Evolutionary conservation across 2,329 filamentous ascomycete species (phyloP).

Genomic region (Fusarium foetens): DNA sequence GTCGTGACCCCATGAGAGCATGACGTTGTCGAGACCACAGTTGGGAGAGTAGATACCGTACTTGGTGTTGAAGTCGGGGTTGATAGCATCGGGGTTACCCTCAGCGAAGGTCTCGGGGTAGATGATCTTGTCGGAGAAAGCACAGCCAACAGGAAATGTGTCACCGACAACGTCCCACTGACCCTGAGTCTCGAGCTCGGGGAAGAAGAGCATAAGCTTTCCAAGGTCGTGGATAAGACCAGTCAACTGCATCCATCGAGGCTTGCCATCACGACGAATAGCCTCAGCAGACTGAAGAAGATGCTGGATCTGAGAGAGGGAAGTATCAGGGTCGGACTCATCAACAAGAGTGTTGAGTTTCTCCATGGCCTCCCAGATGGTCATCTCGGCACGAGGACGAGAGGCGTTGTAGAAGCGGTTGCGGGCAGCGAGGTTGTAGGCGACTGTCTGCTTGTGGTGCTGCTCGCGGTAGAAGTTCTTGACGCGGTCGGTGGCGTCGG

Average conservation of each 20-base stretch:
- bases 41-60: constrained; percentile 82
- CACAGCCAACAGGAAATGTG: constrained; percentile 82
- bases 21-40: constrained; percentile 86
- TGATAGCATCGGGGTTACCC: constrained; percentile 76
- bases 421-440: constrained; percentile 86
- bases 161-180: constrained; percentile 96
- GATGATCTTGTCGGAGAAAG: constrained; percentile 80
- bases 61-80: constrained; percentile 79
- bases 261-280: constrained; percentile 85
- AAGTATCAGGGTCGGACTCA: constrained; percentile 90
- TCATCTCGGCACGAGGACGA: constrained; percentile 75
- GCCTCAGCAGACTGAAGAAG: constrained; percentile 89
- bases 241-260: constrained; percentile 82
- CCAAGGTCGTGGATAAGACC: constrained; percentile 83
- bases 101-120: constrained; percentile 78
- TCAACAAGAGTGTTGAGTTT: constrained; percentile 92
- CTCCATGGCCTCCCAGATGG: constrained; percentile 91
- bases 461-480: constrained; percentile 86
- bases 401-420: constrained; percentile 66
- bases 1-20: constrained; percentile 91
- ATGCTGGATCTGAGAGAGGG: constrained; percentile 88
- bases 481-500: constrained; percentile 83
- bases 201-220: constrained; percentile 84
- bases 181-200: constrained; percentile 70
- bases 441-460: constrained; percentile 77